Percentiles rank a stretch among this genome's conserved stretches.
phyloP scores from a whole-genome alignment of 352 stramenopile genomes.

The Phytophthora hybrid region DNA sequence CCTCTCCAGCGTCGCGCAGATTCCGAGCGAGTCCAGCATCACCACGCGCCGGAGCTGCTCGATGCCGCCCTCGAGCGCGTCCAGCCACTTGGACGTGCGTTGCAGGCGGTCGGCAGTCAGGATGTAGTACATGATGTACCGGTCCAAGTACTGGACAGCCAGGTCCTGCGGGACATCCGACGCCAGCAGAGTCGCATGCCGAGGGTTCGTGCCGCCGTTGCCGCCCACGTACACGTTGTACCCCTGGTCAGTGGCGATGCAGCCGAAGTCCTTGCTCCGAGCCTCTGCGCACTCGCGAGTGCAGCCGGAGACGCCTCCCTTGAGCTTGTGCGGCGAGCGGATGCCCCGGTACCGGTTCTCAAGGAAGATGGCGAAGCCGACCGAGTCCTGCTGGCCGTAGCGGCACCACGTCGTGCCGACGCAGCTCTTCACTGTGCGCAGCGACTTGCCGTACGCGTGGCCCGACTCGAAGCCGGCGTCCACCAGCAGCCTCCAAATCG shows the following conservation, averaged over 20 bases:
- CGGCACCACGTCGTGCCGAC: constrained; percentile 94
- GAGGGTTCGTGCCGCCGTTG: constrained; percentile 88
- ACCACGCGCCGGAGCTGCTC: constrained; percentile 69
- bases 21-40: constrained; percentile 91
- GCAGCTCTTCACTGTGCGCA: constrained; percentile 94
- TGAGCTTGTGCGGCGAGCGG: constrained; percentile 94
- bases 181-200: constrained; percentile 75
- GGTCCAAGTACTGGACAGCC: constrained; percentile 89
- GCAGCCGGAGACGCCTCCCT: constrained; percentile 91
- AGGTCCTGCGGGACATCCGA: constrained; percentile 62
- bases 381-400: constrained; percentile 91
- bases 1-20: constrained; percentile 76
- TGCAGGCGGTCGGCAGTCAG: constrained; percentile 76
- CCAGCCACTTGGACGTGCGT: constrained; percentile 91
- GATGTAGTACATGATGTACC: constrained; percentile 94
- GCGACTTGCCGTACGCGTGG: constrained; percentile 93
- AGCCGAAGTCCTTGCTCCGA: constrained; percentile 93
- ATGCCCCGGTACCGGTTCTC: constrained; percentile 95
- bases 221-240: constrained; percentile 94
- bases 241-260: constrained; percentile 92
- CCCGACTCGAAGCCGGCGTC: constrained; percentile 92
- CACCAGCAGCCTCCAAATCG: constrained; percentile 94
- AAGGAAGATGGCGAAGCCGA: constrained; percentile 91
- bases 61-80: constrained; percentile 78
- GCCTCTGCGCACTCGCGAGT: constrained; percentile 93